Evolutionary conservation across 495 filamentous ascomycete species (phyloP), one percentile per base, ranked within the genome.

Genomic region (Lepidopterella palustris): DNA sequence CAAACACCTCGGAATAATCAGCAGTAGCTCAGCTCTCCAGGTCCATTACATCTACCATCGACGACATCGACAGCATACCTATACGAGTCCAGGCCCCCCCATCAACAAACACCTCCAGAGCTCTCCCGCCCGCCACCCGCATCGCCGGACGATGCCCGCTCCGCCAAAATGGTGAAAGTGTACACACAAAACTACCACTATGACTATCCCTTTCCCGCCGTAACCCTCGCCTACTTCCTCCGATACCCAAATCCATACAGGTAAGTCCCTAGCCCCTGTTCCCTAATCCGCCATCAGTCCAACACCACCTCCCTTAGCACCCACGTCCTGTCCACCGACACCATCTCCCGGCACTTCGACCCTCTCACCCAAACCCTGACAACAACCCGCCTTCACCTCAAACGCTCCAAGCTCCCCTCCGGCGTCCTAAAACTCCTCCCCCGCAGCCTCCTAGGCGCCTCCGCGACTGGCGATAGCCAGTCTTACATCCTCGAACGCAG

Each of bases 191-290:
- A 81, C 71, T 93, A 88, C 73, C 85, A 82, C 74, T 97, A 97
- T 78, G 84, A 89, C 73, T 95, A 96, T 74, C 85, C 88, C 65
- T 95, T 93, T 74, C 86, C 90, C 60, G 83, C 86, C 61, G 93
- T 99, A 40, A 92, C 91, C 8, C 87, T 99, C 62, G 93, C 93
- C 75, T 99, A 96, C 82, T 97, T 97, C 80, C 89, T 99, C 53
- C 92, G 93, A 39, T 99, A 99, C 73, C 95, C 93, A 15, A 99
- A 99, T 72, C 93, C 93, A 10, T 97, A 96, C 75, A 87, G n/a
- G n/a, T n/a, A n/a, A n/a, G n/a, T n/a, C n/a, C n/a, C n/a, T n/a
- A n/a, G n/a, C n/a, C n/a, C n/a, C n/a, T n/a, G n/a, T n/a, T n/a
- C n/a, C n/a, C n/a, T n/a, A n/a, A n/a, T n/a, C n/a, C n/a, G n/a